Conservation (phyloP, 108 stramenopile genomes). For the Cylindrotheca fusiformis region DNA sequence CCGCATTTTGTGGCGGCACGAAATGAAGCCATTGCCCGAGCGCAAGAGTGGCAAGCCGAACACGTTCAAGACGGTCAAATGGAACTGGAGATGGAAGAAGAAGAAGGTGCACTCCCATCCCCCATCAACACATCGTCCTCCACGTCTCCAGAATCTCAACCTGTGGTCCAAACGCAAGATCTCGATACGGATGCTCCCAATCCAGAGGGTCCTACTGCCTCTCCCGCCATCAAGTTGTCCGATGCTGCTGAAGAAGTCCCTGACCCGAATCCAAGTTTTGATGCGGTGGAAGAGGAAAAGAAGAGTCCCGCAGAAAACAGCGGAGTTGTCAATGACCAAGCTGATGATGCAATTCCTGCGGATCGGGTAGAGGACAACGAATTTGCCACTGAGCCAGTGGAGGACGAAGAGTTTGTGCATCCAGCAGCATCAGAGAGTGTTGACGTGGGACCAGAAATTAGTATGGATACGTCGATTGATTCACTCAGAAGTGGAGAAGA, state of each 20-base stretch:
- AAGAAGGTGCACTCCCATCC: neutral
- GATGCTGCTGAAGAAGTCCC: neutral
- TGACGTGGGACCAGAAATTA: neutral
- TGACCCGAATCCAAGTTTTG: neutral
- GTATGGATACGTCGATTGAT: slow-evolving; percentile 9
- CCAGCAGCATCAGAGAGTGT: neutral
- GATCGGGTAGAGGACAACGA: slow-evolving; percentile 26
- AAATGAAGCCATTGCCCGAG: slow-evolving; percentile 63
- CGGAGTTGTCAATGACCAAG: slow-evolving; percentile 13
- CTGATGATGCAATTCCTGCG: slow-evolving; percentile 1
- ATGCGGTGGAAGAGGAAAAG: slow-evolving; percentile 4
- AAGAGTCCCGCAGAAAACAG: slow-evolving; percentile 18
- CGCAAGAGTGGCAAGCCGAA: slow-evolving; percentile 38
- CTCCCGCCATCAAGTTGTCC: neutral
- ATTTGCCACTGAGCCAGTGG: slow-evolving; percentile 10
- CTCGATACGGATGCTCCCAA: slow-evolving; percentile 6
- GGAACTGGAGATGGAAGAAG: too few species aligned
- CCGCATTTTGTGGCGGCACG: slow-evolving; percentile 73
- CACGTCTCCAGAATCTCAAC: neutral
- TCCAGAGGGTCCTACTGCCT: neutral
- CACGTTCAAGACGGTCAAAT: neutral
- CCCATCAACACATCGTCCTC: slow-evolving; percentile 32
- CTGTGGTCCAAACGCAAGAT: neutral
- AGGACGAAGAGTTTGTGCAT: neutral
- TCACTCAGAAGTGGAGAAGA: slow-evolving; percentile 16